Percentiles rank a stretch among this genome's conserved stretches.
These are phyloP conservation scores for Crithidia expoeki DNA, from an alignment of 208 protist genomes.

Conservation along the genomic window DNA sequence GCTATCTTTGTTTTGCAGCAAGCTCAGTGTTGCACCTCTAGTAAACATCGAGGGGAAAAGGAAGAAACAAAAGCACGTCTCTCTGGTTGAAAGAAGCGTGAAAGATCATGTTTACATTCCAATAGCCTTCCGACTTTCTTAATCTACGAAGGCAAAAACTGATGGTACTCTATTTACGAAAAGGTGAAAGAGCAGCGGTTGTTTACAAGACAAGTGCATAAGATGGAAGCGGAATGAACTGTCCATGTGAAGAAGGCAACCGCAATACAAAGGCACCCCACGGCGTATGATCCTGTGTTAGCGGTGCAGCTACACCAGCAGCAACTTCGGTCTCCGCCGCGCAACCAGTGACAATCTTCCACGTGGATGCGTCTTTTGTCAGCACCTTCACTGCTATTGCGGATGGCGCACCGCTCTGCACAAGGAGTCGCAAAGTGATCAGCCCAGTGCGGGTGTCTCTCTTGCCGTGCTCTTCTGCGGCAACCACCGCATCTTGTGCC, in stretches of 20 bases:
- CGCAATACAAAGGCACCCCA: conserved; percentile 25
- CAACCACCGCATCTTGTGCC: too few species aligned
- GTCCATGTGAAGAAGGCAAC: conserved; percentile 19
- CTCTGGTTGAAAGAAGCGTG: too few species aligned
- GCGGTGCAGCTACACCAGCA: not conserved
- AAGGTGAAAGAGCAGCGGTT: too few species aligned
- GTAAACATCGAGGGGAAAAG: conserved; percentile 1
- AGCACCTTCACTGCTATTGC: conserved; percentile 22
- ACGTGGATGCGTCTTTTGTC: not conserved
- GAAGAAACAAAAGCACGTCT: too few species aligned
- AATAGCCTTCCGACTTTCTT: too few species aligned
- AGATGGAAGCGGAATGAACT: conserved; percentile 21
- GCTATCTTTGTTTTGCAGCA: too few species aligned
- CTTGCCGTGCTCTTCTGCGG: not conserved
- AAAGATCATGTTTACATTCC: too few species aligned
- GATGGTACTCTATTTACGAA: too few species aligned
- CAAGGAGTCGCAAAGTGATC: conserved; percentile 9
- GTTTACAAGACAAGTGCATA: conserved; percentile 29
- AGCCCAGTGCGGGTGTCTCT: not conserved
- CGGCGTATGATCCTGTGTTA: conserved; percentile 1
- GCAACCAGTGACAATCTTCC: not conserved
- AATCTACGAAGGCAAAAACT: too few species aligned
- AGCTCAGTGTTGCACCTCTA: too few species aligned
- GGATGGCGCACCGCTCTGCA: conserved; percentile 19
- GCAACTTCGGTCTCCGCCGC: not conserved